phyloP scores from a whole-genome alignment of 345 rosid genomes.

The Melaleuca alternifolia region DNA sequence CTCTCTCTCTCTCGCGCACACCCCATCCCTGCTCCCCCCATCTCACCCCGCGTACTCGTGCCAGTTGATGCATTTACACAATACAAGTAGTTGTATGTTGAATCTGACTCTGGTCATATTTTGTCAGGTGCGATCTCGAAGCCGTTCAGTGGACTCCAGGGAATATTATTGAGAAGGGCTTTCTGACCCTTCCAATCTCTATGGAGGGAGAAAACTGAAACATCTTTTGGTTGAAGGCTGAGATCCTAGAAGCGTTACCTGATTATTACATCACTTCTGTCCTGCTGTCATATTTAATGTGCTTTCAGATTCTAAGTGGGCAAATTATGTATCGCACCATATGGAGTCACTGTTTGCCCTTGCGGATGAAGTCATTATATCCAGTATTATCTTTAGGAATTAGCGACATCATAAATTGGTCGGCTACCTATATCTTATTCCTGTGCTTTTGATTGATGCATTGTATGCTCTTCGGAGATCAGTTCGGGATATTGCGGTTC shows the following conservation, averaged over 20 bases:
- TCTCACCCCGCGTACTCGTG: too few species aligned
- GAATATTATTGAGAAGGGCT: background rate
- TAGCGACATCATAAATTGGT: background rate
- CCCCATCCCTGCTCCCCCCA: too few species aligned
- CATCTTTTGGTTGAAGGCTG: background rate
- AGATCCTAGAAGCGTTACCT: background rate
- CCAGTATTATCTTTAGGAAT: background rate
- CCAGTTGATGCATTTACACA: background rate
- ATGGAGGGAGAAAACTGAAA: background rate
- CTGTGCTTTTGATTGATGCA: background rate
- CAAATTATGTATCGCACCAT: background rate
- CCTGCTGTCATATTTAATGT: background rate
- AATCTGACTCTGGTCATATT: background rate
- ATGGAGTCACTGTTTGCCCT: background rate
- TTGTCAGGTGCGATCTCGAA: constrained; percentile 45
- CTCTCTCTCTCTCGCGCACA: background rate
- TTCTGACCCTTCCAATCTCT: background rate
- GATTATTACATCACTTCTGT: background rate
- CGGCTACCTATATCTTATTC: background rate
- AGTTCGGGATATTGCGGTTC: background rate
- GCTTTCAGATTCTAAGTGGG: background rate
- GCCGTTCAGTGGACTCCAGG: background rate
- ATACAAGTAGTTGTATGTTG: background rate
- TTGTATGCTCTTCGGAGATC: background rate
- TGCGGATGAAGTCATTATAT: background rate